Conservation (phyloP, 1,139 yeast species). For the Yamadazyma atmosphaerica region DNA sequence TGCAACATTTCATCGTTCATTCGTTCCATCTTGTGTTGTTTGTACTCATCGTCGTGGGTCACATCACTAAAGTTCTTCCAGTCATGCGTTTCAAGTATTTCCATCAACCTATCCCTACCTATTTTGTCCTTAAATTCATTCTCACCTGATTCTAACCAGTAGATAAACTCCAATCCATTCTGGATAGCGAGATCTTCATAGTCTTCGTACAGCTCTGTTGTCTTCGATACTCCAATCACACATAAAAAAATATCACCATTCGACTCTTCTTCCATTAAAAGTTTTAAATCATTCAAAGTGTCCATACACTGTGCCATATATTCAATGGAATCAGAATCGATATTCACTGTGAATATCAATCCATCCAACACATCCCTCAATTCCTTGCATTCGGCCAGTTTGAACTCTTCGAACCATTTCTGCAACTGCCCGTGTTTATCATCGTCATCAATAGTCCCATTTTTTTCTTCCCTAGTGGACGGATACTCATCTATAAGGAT, state of each 20-base stretch:
- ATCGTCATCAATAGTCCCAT: conserved; percentile 12
- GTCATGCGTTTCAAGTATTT: conserved; percentile 40
- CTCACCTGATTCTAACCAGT: conserved; percentile 22
- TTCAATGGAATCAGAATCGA: conserved; percentile 17
- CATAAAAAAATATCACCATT: conserved; percentile 23
- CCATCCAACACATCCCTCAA: conserved; percentile 42
- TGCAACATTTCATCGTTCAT: conserved; percentile 26
- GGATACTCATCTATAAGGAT: conserved; percentile 44
- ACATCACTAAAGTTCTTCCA: conserved; percentile 29
- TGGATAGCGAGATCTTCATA: conserved; percentile 31
- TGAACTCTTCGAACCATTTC: conserved; percentile 34
- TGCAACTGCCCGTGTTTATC: conserved; percentile 19
- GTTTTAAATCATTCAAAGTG: conserved; percentile 17
- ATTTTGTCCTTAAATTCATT: conserved; percentile 28
- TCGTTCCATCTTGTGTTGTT: conserved; percentile 21
- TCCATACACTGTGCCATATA: conserved; percentile 19
- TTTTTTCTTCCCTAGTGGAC: conserved; percentile 16
- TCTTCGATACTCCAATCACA: conserved; percentile 23
- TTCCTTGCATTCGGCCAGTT: conserved; percentile 31
- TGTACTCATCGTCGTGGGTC: conserved; percentile 12
- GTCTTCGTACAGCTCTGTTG: conserved; percentile 12
- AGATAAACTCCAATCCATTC: conserved; percentile 35
- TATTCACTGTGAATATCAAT: conserved; percentile 33
- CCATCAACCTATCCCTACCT: conserved; percentile 33
- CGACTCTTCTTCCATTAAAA: conserved; percentile 12